Evolutionary conservation across 1,284 basidiomycete species (phyloP), one percentile per base, ranked within the genome.

Genomic region (Apiotrichum brassicae): DNA sequence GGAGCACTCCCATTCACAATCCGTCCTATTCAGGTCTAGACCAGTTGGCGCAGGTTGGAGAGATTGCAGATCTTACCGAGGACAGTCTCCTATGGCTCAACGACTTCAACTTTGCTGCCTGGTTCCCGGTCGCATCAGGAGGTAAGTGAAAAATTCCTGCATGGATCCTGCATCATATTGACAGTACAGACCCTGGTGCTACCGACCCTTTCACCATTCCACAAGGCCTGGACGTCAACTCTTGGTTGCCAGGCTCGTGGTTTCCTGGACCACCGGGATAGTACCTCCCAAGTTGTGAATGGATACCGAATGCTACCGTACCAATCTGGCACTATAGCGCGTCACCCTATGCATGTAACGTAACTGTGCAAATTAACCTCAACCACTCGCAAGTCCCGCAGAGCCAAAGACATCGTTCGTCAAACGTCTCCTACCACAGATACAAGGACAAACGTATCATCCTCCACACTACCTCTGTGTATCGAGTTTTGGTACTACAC

Each of bases 1-100:
- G 55, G 55, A 36, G 43, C 22, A 49, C 50, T 19, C 55, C 55
- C 6, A 42, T 56, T 33, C 54, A 56, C 23, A 25, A 32, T 7
- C 40, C 28, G 18, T 32, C 25, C 3, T 26, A 30, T 2, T 22
- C 26, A 0, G 40, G 40, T 2, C 11, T 42, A 5, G 28, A 32
- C 40, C 26, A 30, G 18, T 16, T 32, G 7, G 40, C 19, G n/a
- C 40, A 42, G 28, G 18, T 42, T 8, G 40, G 28, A n/a, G 9
- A 28, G 26, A 16, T 32, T 11, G 40, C 25, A 6, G 28, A 28
- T 19, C n/a, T 42, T 4, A 19, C 28, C 4, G 40, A 28, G 26
- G 42, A 43, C 32, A 34, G 14, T 14, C 13, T 34, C 32, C 24
- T 30, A 14, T 52, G 49, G 48, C 42, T 49, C 30, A 51, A 53